phyloP scores from a whole-genome alignment of 805 yeast species.

The Ogataea nitratoaversa region DNA sequence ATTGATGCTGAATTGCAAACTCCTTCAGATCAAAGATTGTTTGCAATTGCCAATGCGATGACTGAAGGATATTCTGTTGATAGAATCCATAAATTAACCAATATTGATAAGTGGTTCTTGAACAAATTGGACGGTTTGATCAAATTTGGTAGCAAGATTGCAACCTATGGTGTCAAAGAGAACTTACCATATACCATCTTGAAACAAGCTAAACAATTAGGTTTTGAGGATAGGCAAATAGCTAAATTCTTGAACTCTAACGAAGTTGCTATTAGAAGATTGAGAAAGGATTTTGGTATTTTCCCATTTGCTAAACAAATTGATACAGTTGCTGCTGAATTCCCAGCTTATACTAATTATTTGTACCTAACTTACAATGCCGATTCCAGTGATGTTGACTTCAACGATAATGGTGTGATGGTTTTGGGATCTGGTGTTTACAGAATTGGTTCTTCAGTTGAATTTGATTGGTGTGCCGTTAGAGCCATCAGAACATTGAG shows the following conservation, averaged over 20 bases:
- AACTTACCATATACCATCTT: constrained; percentile 59
- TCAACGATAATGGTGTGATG: constrained; percentile 87
- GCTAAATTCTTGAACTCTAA: constrained; percentile 66
- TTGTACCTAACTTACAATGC: constrained; percentile 96
- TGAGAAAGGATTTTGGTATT: constrained; percentile 76
- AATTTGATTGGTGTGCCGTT: constrained; percentile 99
- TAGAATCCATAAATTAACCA: constrained; percentile 83
- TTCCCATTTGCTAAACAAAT: constrained; percentile 94
- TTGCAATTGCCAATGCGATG: constrained; percentile 96
- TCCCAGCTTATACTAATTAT: constrained; percentile 96
- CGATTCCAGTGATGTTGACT: constrained; percentile 73
- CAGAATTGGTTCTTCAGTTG: constrained; percentile 97
- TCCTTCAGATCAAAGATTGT: constrained; percentile 96
- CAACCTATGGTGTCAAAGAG: constrained; percentile 52
- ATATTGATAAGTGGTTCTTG: constrained; percentile 95
- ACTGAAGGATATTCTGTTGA: constrained; percentile 92
- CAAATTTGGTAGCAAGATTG: constrained; percentile 60
- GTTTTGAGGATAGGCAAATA: constrained; percentile 94
- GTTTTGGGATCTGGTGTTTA: constrained; percentile 99
- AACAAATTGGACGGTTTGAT: constrained; percentile 78
- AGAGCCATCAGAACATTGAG: constrained; percentile 93
- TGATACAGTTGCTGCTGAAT: constrained; percentile 97
- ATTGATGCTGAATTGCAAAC: constrained; percentile 72
- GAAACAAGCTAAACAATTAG: constrained; percentile 86
- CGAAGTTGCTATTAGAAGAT: constrained; percentile 79